A percentile compares a stretch with the other conserved stretches of the same genome.
phyloP scores from a whole-genome alignment of 202 grass and related monocot genomes.

The Brachypodium distachyon region DNA sequence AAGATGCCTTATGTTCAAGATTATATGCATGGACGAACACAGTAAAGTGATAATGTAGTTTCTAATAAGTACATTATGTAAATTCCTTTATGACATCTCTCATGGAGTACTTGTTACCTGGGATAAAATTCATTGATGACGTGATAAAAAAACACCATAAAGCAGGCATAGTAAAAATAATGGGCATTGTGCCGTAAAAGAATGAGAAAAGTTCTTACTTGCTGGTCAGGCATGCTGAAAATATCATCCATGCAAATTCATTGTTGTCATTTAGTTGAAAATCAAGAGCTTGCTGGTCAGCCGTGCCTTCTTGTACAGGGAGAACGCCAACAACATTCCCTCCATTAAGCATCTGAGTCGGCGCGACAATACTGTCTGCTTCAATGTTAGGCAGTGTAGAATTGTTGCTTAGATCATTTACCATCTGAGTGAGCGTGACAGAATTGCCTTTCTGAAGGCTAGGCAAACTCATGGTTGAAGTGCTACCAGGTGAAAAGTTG shows the following conservation, averaged over 20 bases:
- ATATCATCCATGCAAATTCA: not conserved
- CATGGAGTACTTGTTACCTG: too few species aligned
- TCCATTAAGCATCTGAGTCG: not conserved
- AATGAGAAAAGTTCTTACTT: conserved; percentile 13
- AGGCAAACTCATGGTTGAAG: not conserved
- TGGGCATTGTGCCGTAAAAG: not conserved
- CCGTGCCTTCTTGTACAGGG: not conserved
- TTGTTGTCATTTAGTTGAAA: not conserved
- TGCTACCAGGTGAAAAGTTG: not conserved
- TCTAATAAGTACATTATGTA: too few species aligned
- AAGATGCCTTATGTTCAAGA: too few species aligned
- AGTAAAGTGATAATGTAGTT: too few species aligned
- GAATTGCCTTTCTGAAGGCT: too few species aligned
- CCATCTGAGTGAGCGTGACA: not conserved
- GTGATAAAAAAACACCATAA: not conserved
- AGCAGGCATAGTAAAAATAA: not conserved
- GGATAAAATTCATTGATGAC: too few species aligned
- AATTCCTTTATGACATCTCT: too few species aligned
- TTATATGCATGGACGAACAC: too few species aligned
- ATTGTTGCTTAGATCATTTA: too few species aligned
- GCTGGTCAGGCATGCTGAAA: conserved; percentile 1
- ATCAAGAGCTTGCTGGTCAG: not conserved
- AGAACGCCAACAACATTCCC: not conserved
- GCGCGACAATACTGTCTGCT: not conserved
- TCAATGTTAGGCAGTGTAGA: not conserved